Evolutionary conservation across 768 basidiomycete genomes (phyloP), one percentile per base, ranked within the genome.

Genomic region (Lactifluus volemus): DNA sequence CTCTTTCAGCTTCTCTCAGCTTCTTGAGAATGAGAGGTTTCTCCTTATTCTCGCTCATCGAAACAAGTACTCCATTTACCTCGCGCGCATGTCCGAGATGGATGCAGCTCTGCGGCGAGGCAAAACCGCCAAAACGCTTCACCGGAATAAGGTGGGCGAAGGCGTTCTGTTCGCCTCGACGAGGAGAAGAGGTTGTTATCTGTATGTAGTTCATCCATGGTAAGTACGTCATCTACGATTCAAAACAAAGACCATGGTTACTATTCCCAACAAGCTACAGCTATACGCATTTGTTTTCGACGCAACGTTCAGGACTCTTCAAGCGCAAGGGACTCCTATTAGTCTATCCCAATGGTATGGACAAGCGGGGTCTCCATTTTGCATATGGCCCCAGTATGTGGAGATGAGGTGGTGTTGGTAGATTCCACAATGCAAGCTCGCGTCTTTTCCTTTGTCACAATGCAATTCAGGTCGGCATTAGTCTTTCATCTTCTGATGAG

Each of bases 391-490:
- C 82, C 81, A 59, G 72, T 82, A 0, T 70, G 69, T 36, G 79
- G 81, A 5, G 76, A 67, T 30, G 83, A 85, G 59, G 55, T 85
- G 4, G 64, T 80, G 0, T 64, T 85, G 0, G 70, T 84, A 2
- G 84, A 85, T 58, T 73, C 74, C 1, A 65, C 59, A 2, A 69
- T 70, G 0, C 73, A 74, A 9, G 77, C 74, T 3, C 71, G 83
- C 8, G 74, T 85, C 6, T 84, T 77, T 61, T 85, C 83, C 1
- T 65, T 84, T 48, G 68, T 79, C 1, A 79, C 81, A 0, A 73
- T 78, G 58, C 79, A 82, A 49, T 81, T 82, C 57, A 70, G 83
- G 83, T 84, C 34, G 32, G 74, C 63, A 12, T 5, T 25, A 25
- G 25, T 25, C 25, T 17, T 25, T 3, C 1, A 38, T 5, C 2